These are phyloP conservation scores for Citeromyces hawaiiensis DNA, from an alignment of 1,139 yeast species.

Conservation along the genomic window DNA sequence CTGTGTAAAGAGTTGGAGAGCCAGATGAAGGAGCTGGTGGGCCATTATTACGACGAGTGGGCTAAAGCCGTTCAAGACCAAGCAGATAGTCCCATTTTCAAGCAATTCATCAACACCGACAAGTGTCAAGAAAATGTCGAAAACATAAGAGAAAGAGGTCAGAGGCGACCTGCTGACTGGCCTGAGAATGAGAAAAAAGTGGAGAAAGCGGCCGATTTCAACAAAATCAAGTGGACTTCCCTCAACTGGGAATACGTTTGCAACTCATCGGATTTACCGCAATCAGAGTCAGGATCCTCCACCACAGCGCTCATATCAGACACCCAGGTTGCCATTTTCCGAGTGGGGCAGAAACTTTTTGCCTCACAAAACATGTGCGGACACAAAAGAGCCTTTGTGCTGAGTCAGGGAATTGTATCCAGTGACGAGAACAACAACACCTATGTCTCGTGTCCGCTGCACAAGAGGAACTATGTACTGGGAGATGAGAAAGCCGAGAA, in stretches of 20 bases:
- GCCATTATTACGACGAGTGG: slow-evolving; percentile 20
- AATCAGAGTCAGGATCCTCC: slow-evolving; percentile 16
- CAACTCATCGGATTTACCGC: slow-evolving; percentile 13
- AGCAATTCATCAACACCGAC: slow-evolving; percentile 19
- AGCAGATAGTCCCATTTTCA: slow-evolving; percentile 13
- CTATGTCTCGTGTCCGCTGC: slow-evolving; percentile 21
- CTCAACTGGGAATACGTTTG: slow-evolving; percentile 16
- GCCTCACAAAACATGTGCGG: slow-evolving; percentile 24
- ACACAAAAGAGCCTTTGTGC: slow-evolving; percentile 18
- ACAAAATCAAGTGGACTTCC: slow-evolving; percentile 16
- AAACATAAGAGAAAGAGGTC: slow-evolving; percentile 19
- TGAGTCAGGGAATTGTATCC: slow-evolving; percentile 18
- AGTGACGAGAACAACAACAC: slow-evolving; percentile 16
- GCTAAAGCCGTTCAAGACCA: slow-evolving; percentile 11
- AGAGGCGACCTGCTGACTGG: slow-evolving; percentile 21
- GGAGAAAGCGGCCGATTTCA: slow-evolving; percentile 13
- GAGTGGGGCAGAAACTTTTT: slow-evolving; percentile 15
- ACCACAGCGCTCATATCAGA: slow-evolving; percentile 18
- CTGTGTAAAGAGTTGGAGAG: slow-evolving; percentile 17
- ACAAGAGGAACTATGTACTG: slow-evolving; percentile 18
- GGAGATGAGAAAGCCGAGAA: slow-evolving; percentile 10
- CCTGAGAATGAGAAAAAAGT: slow-evolving; percentile 11
- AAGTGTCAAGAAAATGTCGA: slow-evolving; percentile 16
- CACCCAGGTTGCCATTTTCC: slow-evolving; percentile 20
- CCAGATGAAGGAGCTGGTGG: slow-evolving; percentile 18